Conservation (phyloP, 2,329 filamentous ascomycete species). For the Trichoderma sp. region DNA sequence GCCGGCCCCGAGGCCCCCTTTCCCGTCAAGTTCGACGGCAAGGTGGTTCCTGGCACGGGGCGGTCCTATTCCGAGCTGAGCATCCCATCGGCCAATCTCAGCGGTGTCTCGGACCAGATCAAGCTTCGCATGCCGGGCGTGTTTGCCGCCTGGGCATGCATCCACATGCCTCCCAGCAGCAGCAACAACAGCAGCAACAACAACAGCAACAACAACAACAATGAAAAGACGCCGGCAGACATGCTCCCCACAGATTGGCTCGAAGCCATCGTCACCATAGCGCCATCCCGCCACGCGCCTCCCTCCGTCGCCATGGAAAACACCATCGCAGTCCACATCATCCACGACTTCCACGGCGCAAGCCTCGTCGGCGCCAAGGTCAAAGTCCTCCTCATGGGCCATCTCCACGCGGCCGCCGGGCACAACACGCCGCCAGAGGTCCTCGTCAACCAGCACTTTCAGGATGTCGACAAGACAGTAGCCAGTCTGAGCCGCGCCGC, state of each 20-base stretch:
- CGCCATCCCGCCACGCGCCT: conserved; percentile 49
- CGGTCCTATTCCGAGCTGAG: conserved; percentile 44
- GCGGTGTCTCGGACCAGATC: conserved; percentile 54
- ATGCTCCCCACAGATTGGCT: conserved; percentile 53
- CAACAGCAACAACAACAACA: too few species aligned
- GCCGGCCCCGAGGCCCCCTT: conserved; percentile 56
- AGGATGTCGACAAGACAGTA: conserved; percentile 47
- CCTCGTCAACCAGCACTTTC: conserved; percentile 36
- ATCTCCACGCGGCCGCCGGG: conserved; percentile 45
- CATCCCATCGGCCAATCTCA: conserved; percentile 57
- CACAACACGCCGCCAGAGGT: conserved; percentile 29
- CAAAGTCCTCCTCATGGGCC: conserved; percentile 62
- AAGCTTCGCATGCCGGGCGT: conserved; percentile 58
- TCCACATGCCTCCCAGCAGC: conserved; percentile 34
- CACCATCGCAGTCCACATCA: conserved; percentile 55
- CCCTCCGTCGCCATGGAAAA: conserved; percentile 52
- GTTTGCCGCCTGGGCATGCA: conserved; percentile 65
- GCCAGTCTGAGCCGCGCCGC: conserved; percentile 49
- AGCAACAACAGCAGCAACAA: too few species aligned
- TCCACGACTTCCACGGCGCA: conserved; percentile 51
- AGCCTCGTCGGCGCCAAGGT: conserved; percentile 49
- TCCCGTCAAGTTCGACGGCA: conserved; percentile 54
- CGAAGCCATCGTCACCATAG: conserved; percentile 59
- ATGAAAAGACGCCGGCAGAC: conserved; percentile 32
- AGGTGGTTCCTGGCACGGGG: conserved; percentile 49